Conservation (phyloP, 352 stramenopile species). For the Pythium plurisporium region DNA sequence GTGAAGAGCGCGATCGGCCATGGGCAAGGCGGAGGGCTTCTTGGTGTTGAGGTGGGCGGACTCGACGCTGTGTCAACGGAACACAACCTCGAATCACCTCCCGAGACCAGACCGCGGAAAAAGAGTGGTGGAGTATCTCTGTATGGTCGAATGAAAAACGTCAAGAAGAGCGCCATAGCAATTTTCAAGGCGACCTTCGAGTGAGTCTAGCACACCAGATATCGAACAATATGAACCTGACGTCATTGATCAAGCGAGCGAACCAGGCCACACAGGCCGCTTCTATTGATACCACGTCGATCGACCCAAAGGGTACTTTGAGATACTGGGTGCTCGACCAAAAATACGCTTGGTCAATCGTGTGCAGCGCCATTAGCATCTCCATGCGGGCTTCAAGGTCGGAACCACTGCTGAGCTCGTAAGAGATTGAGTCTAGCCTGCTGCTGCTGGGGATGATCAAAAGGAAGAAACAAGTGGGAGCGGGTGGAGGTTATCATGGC, state of each 20-base stretch:
- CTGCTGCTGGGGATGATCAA: slow-evolving; percentile 22
- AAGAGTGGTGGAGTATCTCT: slow-evolving; percentile 38
- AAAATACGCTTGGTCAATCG: slow-evolving; percentile 10
- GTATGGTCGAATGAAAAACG: slow-evolving; percentile 82
- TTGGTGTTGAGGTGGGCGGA: too few species aligned
- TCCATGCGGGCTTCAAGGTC: too few species aligned
- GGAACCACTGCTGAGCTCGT: too few species aligned
- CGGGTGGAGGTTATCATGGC: neutral
- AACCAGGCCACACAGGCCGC: neutral
- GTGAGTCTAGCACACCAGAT: slow-evolving; percentile 27
- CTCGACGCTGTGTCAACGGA: neutral
- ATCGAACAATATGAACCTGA: slow-evolving; percentile 4
- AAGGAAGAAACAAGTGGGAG: slow-evolving; percentile 14
- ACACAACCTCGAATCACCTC: slow-evolving; percentile 16
- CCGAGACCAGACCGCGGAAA: slow-evolving; percentile 24
- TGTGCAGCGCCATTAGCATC: neutral
- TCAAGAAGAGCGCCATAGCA: slow-evolving; percentile 69
- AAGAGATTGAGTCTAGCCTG: too few species aligned
- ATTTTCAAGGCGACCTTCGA: slow-evolving; percentile 85
- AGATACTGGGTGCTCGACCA: neutral
- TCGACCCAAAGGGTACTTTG: neutral
- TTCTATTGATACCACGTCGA: slow-evolving; percentile 6
- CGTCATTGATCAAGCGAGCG: neutral
- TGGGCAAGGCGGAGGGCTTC: neutral
- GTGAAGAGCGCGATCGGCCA: slow-evolving; percentile 46